Conservation (phyloP, 169 alveolate genomes). For the Plasmodium yoelii region DNA sequence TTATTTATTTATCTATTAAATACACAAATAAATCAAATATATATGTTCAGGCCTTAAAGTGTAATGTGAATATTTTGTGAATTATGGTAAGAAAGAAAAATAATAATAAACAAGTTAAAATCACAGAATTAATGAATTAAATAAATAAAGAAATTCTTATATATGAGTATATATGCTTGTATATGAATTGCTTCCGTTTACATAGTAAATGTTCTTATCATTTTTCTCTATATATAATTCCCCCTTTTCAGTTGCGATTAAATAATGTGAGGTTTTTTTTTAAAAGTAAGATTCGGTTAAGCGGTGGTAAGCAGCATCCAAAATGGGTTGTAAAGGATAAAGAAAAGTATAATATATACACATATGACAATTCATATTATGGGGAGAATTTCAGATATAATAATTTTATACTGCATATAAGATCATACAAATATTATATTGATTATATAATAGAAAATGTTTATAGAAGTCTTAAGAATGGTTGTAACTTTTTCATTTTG, state of each 20-base stretch:
- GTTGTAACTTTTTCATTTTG: conserved; percentile 67
- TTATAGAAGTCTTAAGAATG: conserved; percentile 42
- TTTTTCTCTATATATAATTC: background rate
- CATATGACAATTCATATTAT: conserved; percentile 74
- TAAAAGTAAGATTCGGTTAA: conserved; percentile 69
- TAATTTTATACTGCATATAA: conserved; percentile 63
- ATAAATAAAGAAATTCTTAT: no score
- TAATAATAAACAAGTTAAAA: conserved; percentile 1
- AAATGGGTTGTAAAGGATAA: conserved; percentile 77
- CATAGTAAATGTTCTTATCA: conserved; percentile 18
- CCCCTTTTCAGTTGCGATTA: conserved; percentile 62
- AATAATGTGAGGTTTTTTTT: conserved; percentile 75
- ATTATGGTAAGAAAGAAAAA: background rate
- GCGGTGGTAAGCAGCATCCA: conserved; percentile 77
- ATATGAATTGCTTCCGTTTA: background rate
- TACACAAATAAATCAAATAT: no score
- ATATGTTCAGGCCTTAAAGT: no score
- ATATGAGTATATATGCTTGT: no score
- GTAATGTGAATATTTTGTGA: background rate
- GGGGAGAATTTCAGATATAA: conserved; percentile 74
- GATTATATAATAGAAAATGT: conserved; percentile 77
- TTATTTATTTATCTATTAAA: no score
- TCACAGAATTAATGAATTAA: no score
- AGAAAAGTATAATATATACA: conserved; percentile 65
- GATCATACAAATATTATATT: conserved; percentile 76